These are phyloP conservation scores for Microdochium nivale DNA, from an alignment of 2,329 filamentous ascomycete genomes.

Conservation along the genomic window DNA sequence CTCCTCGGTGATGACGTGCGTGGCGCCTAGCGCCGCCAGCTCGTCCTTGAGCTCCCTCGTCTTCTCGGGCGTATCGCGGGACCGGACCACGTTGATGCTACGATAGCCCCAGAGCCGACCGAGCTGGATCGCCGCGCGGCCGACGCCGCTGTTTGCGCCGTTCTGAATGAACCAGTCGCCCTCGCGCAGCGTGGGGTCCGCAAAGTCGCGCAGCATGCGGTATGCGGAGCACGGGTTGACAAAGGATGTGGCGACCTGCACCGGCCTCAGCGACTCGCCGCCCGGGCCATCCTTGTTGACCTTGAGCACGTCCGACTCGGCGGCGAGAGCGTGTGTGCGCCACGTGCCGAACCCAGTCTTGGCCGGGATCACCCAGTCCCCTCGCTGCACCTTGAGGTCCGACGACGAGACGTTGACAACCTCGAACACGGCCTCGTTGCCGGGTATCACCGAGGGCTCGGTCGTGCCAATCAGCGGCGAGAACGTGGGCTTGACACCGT, in stretches of 20 bases:
- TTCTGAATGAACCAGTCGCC: conserved; percentile 97
- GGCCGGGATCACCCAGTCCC: conserved; percentile 92
- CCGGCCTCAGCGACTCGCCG: conserved; percentile 42
- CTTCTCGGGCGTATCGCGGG: conserved; percentile 54
- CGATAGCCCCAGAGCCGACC: conserved; percentile 78
- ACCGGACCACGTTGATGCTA: conserved; percentile 82
- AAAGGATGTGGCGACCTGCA: conserved; percentile 79
- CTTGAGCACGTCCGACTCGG: conserved; percentile 29
- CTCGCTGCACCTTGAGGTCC: conserved; percentile 43
- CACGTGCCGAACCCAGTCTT: conserved; percentile 82
- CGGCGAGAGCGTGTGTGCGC: conserved; percentile 77
- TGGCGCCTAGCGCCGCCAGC: conserved; percentile 44
- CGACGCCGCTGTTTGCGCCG: conserved; percentile 89
- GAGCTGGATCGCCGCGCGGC: conserved; percentile 83
- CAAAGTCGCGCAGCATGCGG: conserved; percentile 80
- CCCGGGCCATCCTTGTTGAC: conserved; percentile 49
- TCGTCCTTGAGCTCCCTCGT: conserved; percentile 52
- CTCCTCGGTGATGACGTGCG: conserved; percentile 46
- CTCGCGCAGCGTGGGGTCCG: conserved; percentile 39
- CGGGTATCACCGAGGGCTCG: conserved; percentile 67
- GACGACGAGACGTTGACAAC: conserved; percentile 61
- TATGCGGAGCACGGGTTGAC: conserved; percentile 95
- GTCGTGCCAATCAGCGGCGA: conserved; percentile 67
- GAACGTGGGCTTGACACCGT: conserved; percentile 77
- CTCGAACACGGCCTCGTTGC: conserved; percentile 92